Evolutionary conservation across 495 filamentous ascomycete species (phyloP).

Genomic region (Talaromyces stipitatus): DNA sequence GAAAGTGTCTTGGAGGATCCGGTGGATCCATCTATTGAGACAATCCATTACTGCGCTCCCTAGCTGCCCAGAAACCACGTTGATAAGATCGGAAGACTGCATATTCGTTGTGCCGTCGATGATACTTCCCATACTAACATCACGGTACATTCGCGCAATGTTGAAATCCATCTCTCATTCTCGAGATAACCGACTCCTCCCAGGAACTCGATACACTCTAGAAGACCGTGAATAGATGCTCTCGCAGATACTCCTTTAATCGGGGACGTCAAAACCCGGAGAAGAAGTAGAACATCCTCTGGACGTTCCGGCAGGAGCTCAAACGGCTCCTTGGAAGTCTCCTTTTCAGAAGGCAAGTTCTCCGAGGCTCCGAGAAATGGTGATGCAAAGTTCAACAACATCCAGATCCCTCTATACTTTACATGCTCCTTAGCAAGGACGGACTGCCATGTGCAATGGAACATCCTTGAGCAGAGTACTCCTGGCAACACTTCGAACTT

Average conservation of each 20-base stretch:
- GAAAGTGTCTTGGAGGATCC: neutral
- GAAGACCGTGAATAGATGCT: conserved; percentile 37
- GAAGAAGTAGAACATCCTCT: conserved; percentile 17
- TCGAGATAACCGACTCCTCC: conserved; percentile 60
- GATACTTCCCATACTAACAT: conserved; percentile 36
- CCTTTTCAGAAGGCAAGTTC: too few relatives aligned
- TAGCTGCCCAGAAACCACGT: conserved; percentile 32
- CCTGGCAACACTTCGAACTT: conserved; percentile 28
- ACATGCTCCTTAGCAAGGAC: conserved; percentile 36
- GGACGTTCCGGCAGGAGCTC: conserved; percentile 3
- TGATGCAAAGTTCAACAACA: conserved; percentile 44
- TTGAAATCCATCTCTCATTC: conserved; percentile 46
- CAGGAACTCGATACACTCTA: conserved; percentile 50
- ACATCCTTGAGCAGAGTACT: conserved; percentile 34
- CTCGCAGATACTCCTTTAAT: conserved; percentile 48
- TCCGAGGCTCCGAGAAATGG: conserved; percentile 41
- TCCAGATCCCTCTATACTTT: conserved; percentile 40
- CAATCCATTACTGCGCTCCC: conserved; percentile 24
- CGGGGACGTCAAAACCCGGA: conserved; percentile 50
- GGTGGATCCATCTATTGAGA: conserved; percentile 24
- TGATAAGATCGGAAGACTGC: conserved; percentile 44
- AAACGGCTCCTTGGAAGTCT: neutral
- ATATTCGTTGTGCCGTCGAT: conserved; percentile 65
- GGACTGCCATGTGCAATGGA: conserved; percentile 46
- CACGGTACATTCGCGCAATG: conserved; percentile 50